These are phyloP conservation scores for Otatea glauca DNA, from an alignment of 176 grass and related monocot species.

Conservation along the genomic window DNA sequence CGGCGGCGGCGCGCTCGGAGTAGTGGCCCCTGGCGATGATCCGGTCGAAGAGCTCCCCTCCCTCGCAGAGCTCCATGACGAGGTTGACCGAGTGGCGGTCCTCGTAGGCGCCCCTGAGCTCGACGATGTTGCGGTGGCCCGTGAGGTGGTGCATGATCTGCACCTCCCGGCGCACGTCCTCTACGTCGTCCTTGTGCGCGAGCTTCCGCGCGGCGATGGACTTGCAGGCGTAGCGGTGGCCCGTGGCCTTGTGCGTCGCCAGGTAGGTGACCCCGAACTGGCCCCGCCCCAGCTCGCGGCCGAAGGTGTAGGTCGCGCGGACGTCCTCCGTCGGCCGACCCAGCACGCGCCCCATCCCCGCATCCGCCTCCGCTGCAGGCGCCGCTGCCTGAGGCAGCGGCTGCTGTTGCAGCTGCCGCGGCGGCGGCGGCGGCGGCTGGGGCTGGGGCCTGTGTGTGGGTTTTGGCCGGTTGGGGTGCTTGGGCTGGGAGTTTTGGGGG, in stretches of 20 bases:
- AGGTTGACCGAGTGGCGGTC: constrained; percentile 94
- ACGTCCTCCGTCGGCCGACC: constrained; percentile 83
- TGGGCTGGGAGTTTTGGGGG: constrained; percentile 25
- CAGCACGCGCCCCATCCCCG: constrained; percentile 56
- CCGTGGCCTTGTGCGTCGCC: constrained; percentile 63
- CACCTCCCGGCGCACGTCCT: constrained; percentile 88
- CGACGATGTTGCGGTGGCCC: constrained; percentile 89
- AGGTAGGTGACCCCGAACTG: constrained; percentile 97
- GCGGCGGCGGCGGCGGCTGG: not conserved
- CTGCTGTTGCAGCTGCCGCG: not conserved
- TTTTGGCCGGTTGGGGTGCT: constrained; percentile 21
- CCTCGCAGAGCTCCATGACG: constrained; percentile 99
- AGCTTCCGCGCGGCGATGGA: constrained; percentile 89
- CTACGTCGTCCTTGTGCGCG: constrained; percentile 66
- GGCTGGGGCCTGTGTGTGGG: not conserved
- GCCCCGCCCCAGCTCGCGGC: constrained; percentile 72
- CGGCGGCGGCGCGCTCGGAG: constrained; percentile 81
- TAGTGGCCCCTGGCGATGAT: constrained; percentile 88
- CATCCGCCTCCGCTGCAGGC: not conserved
- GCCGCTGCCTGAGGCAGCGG: not conserved
- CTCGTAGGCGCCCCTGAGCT: constrained; percentile 81
- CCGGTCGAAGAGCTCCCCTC: constrained; percentile 93
- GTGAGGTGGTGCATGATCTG: constrained; percentile 99
- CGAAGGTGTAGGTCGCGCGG: constrained; percentile 75
- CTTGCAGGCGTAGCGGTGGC: constrained; percentile 74